A percentile compares a stretch with the other conserved stretches of the same genome.
These are phyloP conservation scores for Cordyceps fumosorosea DNA, from an alignment of 2,329 filamentous ascomycete species.

Conservation along the genomic window DNA sequence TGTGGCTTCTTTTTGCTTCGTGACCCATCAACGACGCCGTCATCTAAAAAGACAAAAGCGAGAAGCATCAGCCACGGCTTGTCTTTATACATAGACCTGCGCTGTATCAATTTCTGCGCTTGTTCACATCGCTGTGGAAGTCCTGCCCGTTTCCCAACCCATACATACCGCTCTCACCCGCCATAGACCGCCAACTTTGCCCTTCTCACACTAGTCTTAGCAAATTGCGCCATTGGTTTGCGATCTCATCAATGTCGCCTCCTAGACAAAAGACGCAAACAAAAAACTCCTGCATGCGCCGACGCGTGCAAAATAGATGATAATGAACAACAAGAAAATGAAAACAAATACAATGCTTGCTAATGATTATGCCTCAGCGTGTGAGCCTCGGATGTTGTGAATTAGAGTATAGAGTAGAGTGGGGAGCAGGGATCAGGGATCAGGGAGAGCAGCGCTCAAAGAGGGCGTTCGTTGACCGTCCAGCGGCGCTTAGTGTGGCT, in stretches of 20 bases:
- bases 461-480: conserved; percentile 44
- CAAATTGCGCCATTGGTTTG: neutral
- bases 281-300: neutral
- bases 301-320: neutral
- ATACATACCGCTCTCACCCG: no score
- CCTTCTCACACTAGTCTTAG: no score
- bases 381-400: neutral
- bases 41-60: neutral
- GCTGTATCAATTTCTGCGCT: neutral
- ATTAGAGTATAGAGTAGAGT: neutral
- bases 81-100: neutral
- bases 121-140: no score
- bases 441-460: neutral
- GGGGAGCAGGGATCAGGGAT: neutral
- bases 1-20: neutral
- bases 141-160: no score
- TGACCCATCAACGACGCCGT: neutral
- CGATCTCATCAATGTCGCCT: neutral
- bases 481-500: conserved; percentile 46
- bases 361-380: neutral
- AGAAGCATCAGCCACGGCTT: no score
- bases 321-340: neutral
- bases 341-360: neutral
- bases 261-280: neutral
- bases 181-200: no score